These are phyloP conservation scores for Blastobotrys attinorum DNA, from an alignment of 805 yeast genomes.

Conservation along the genomic window DNA sequence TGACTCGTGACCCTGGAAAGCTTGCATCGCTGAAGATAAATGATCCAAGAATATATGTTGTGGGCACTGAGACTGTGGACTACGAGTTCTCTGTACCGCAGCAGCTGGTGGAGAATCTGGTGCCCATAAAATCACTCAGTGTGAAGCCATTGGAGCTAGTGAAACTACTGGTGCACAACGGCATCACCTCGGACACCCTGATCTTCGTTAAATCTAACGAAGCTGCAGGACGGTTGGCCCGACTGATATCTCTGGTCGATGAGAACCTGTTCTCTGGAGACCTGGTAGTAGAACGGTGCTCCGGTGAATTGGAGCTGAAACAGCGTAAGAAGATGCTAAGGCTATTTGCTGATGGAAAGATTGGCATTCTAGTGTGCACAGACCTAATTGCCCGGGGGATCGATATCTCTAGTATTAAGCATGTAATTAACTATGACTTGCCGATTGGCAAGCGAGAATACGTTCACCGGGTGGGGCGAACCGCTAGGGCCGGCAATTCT, in stretches of 20 bases:
- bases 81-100: conserved; percentile 32
- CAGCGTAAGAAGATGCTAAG: conserved; percentile 51
- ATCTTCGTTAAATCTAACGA: conserved; percentile 78
- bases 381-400: conserved; percentile 96
- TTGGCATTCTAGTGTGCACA: conserved; percentile 56
- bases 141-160: conserved; percentile 71
- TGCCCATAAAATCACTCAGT: conserved; percentile 24
- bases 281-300: conserved; percentile 24
- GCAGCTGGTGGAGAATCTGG: conserved; percentile 28
- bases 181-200: conserved; percentile 36
- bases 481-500: conserved; percentile 80
- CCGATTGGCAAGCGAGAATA: conserved; percentile 88
- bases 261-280: conserved; percentile 14
- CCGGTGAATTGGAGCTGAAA: conserved; percentile 32
- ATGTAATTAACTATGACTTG: conserved; percentile 83
- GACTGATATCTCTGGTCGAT: conserved; percentile 43
- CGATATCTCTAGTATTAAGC: conserved; percentile 60
- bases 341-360: conserved; percentile 47
- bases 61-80: conserved; percentile 42
- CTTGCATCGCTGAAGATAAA: conserved; percentile 61
- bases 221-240: conserved; percentile 70
- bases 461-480: conserved; percentile 93
- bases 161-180: conserved; percentile 37
- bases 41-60: conserved; percentile 66
- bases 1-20: conserved; percentile 88